Evolutionary conservation across 1,139 yeast genomes (phyloP).

Genomic region (Saccharomyces pastorianus): DNA sequence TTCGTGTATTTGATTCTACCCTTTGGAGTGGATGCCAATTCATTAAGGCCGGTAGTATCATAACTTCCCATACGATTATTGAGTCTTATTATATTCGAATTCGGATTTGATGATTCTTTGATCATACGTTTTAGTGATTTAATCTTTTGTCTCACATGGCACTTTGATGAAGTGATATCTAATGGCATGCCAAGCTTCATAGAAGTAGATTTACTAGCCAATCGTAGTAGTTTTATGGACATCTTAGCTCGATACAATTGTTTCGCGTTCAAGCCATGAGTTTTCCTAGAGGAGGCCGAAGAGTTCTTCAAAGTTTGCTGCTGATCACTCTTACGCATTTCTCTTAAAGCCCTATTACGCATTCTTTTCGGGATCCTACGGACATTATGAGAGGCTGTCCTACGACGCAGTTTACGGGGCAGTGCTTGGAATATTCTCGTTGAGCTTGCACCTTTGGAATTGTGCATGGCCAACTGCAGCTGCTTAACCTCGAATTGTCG

Average conservation of each 20-base stretch:
- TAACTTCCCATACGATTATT: constrained; percentile 55
- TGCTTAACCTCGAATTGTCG: constrained; percentile 71
- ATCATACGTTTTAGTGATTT: constrained; percentile 31
- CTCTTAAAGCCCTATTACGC: constrained; percentile 63
- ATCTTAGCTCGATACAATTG: constrained; percentile 48
- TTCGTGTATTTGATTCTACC: constrained; percentile 52
- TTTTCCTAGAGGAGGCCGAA: constrained; percentile 19
- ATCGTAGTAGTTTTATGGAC: constrained; percentile 44
- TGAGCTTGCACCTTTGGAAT: constrained; percentile 60
- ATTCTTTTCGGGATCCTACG: constrained; percentile 80
- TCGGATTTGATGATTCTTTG: constrained; percentile 22
- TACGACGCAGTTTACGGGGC: constrained; percentile 74
- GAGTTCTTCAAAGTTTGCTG: constrained; percentile 21
- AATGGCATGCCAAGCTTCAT: constrained; percentile 37
- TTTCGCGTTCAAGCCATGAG: constrained; percentile 43
- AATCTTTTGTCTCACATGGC: constrained; percentile 34
- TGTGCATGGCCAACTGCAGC: constrained; percentile 66
- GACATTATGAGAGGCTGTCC: constrained; percentile 94
- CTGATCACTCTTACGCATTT: constrained; percentile 45
- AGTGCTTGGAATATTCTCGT: constrained; percentile 82
- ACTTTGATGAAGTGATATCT: constrained; percentile 22
- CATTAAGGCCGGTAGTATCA: constrained; percentile 50
- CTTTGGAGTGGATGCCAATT: constrained; percentile 43
- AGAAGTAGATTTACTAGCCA: constrained; percentile 47
- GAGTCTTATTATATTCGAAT: neutral